Conservation (phyloP, 2,329 filamentous ascomycete species). For the Xylaria digitata region DNA sequence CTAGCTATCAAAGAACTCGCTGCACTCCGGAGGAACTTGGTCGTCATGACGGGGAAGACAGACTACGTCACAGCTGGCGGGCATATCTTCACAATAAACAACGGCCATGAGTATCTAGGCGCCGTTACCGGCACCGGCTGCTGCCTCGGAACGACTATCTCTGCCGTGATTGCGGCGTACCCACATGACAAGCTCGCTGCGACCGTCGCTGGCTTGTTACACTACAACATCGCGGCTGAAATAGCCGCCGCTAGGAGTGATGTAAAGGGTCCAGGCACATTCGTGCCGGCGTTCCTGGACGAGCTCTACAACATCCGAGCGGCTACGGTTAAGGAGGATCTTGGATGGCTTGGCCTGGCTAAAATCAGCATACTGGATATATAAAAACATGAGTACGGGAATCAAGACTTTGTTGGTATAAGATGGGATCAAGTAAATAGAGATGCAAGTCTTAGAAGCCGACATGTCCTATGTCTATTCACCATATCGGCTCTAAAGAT, state of each 20-base stretch:
- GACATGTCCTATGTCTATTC: too few species aligned
- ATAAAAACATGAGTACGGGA: not conserved
- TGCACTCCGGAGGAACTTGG: constrained; percentile 72
- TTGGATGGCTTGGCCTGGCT: constrained; percentile 63
- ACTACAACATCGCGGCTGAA: constrained; percentile 82
- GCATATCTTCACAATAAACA: constrained; percentile 74
- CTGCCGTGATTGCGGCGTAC: constrained; percentile 76
- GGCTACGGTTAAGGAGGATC: constrained; percentile 60
- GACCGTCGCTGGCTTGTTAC: constrained; percentile 76
- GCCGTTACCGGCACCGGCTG: constrained; percentile 85
- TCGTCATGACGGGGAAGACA: constrained; percentile 83
- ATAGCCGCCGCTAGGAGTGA: constrained; percentile 70
- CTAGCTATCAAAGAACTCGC: constrained; percentile 75
- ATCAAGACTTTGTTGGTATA: not conserved
- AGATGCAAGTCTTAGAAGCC: not conserved
- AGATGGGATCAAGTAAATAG: not conserved
- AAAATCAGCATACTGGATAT: constrained; percentile 57
- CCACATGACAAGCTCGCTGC: constrained; percentile 75
- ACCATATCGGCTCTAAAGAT: too few species aligned
- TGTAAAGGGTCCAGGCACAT: constrained; percentile 84
- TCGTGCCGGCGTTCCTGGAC: constrained; percentile 87
- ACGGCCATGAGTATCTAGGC: constrained; percentile 79
- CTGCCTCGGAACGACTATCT: constrained; percentile 83
- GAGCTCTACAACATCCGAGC: constrained; percentile 66
- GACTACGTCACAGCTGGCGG: constrained; percentile 83